Evolutionary conservation across 768 basidiomycete genomes (phyloP), one percentile per base, ranked within the genome.

Genomic region (Cyclocybe aegerita): DNA sequence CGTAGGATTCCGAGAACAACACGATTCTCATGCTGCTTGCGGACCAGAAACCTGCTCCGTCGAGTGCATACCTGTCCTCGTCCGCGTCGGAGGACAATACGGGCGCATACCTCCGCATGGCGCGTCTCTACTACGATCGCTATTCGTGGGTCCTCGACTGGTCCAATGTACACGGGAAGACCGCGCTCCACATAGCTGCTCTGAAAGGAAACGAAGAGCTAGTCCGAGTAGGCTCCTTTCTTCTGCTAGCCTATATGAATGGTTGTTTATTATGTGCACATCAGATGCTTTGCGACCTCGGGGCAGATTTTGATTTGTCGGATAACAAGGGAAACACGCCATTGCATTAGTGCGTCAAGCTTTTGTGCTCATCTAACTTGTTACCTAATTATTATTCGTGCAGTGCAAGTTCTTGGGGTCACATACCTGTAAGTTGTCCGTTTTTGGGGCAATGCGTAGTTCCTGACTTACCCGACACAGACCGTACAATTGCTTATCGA

Each of bases 1-100:
- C 43, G 14, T 60, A 97, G 95, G 95, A 98, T 65, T 81, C 82
- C 5, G 93, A 96, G 63, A 90, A 90, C 61, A 94, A 94, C 64
- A 97, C 94, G 0, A 88, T 97, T 40, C 83, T 97, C 41, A 93
- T 94, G 75, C 77, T 96, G 9, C 81, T 98, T n/a, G 93, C 94
- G 17, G 91, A 93, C 58, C 75, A 88, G 38, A 86, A 81, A 46
- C 82, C 87, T 5, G 66, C 73, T 8, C 60, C 69, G n/a, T 58
- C 64, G 10, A 72, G 74, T 41, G 68, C 78, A 16, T 82, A 81
- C 52, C 63, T 72, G 4, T 65, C 77, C 12, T 71, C 73, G 11
- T 69, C 79, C 43, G 68, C 70, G 42, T 76, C 81, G 50, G 75
- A 78, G 34, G 88, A 90, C 64, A 75, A 80, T 55, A 81, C 85